phyloP scores from a whole-genome alignment of 2,329 filamentous ascomycete species.

The Alternaria incomplexa region DNA sequence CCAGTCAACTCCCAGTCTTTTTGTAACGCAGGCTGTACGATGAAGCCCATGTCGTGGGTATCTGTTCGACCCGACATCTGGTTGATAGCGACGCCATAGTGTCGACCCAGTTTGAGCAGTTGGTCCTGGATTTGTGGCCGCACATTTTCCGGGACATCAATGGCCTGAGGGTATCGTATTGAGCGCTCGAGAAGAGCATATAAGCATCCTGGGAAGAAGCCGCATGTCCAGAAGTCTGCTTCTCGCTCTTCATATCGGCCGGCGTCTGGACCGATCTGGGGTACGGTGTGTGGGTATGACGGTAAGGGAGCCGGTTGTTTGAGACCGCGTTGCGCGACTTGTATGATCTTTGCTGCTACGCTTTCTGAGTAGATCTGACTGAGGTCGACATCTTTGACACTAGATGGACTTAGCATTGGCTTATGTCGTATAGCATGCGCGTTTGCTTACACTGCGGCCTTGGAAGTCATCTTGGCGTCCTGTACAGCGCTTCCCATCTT shows the following conservation, averaged over 20 bases:
- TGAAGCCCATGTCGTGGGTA: constrained; percentile 63
- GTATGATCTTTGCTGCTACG: constrained; percentile 38
- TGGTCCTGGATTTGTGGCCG: constrained; percentile 29
- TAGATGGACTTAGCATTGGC: neutral
- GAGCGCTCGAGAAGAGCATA: constrained; percentile 42
- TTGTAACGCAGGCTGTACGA: constrained; percentile 57
- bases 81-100: constrained; percentile 42
- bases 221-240: constrained; percentile 47
- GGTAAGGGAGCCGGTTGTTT: constrained; percentile 37
- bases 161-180: constrained; percentile 35
- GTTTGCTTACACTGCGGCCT: constrained; percentile 13
- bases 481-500: constrained; percentile 8
- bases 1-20: constrained; percentile 57
- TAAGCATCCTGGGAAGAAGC: constrained; percentile 46
- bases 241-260: constrained; percentile 44
- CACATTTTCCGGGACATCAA: constrained; percentile 25
- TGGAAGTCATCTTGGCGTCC: neutral
- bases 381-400: constrained; percentile 36
- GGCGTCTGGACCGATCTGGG: constrained; percentile 29
- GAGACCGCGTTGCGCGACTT: constrained; percentile 39
- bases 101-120: constrained; percentile 34
- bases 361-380: constrained; percentile 39
- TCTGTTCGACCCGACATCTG: constrained; percentile 51
- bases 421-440: neutral
- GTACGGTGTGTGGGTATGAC: constrained; percentile 43